Evolutionary conservation across 257 asterid species (phyloP), one percentile per base, ranked within the genome.

Genomic region (Echium plantagineum): DNA sequence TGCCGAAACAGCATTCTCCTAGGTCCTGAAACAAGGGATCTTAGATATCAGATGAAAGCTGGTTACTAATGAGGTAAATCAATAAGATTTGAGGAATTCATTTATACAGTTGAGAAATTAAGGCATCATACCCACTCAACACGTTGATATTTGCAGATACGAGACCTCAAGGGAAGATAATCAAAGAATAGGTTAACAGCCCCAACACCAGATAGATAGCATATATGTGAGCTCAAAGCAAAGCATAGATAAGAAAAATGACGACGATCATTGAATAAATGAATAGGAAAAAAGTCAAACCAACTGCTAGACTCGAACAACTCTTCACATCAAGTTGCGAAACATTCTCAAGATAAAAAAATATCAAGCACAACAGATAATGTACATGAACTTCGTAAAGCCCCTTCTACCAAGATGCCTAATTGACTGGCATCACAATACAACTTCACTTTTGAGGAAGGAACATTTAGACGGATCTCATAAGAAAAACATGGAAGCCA

Each of bases 1-100:
- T 88, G 83, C 54, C 94, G 90, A 69, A 84, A 72, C 80, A 88
- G 72, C 68, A 88, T 81, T 69, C 98, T 83, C 83, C 98, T 81
- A 58, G 96, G 93, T 51, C 98, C 98, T 91, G 74, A 72, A 72
- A 70, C 21, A 60, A 32, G 26, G 49, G 46, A 35, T 31, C 20
- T 55, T 46, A 55, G 58, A 35, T 46, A 22, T 61, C 63, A 59
- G 61, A 46, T 42, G 49, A 42, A 42, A 42, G 49, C 49, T 42
- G 16, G 49, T 42, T 4, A 42, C 49, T 42, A 1, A 17, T 42
- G 16, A 42, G 16, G 17, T 17, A 42, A 42, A 42, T 42, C 49
- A 42, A 42, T 42, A 42, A 42, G 49, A 12, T 10, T 10, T 35
- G 9, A 42, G 49, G 13, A 42, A 42, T 3, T 42, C 4, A 17